These are phyloP conservation scores for Hypoxylon sp. DNA, from an alignment of 2,329 filamentous ascomycete genomes.

Conservation along the genomic window DNA sequence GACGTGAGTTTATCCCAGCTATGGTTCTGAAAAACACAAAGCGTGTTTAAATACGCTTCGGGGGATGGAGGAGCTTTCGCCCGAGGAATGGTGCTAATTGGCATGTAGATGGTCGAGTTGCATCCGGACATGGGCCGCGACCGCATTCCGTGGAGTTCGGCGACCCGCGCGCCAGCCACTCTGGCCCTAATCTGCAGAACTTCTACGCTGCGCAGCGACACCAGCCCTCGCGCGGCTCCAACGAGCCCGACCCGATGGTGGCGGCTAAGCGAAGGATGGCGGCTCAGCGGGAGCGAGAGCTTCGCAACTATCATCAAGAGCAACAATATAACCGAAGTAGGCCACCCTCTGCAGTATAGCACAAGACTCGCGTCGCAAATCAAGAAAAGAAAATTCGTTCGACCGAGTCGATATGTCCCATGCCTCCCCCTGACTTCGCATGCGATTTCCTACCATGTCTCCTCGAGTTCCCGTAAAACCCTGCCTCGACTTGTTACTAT, in stretches of 20 bases:
- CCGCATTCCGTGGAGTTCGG: slow-evolving; percentile 88
- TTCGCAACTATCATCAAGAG: slow-evolving; percentile 99
- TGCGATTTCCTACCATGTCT: slow-evolving; percentile 46
- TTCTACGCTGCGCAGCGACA: slow-evolving; percentile 96
- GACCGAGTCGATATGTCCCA: slow-evolving; percentile 46
- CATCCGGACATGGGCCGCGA: slow-evolving; percentile 71
- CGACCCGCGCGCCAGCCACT: slow-evolving; percentile 77
- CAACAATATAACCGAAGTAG: slow-evolving; percentile 99
- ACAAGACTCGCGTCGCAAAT: slow-evolving; percentile 58
- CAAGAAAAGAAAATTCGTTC: slow-evolving; percentile 54
- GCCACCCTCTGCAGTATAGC: slow-evolving; percentile 81
- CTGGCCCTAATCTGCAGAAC: slow-evolving; percentile 84
- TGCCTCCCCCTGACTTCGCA: slow-evolving; percentile 43
- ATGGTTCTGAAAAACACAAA: slow-evolving; percentile 56
- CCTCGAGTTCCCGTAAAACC: slow-evolving; percentile 48
- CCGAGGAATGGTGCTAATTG: slow-evolving; percentile 44
- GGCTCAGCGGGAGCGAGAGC: slow-evolving; percentile 97
- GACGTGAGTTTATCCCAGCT: slow-evolving; percentile 83
- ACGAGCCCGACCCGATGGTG: slow-evolving; percentile 97
- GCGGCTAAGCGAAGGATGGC: slow-evolving; percentile 99
- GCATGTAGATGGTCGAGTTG: slow-evolving; percentile 75
- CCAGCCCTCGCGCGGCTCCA: slow-evolving; percentile 82
- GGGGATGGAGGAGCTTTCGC: slow-evolving; percentile 45
- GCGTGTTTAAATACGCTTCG: slow-evolving; percentile 32
- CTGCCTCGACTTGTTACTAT: slow-evolving; percentile 41